Percentiles rank a stretch among this genome's conserved stretches.
Conservation (phyloP, 2,329 filamentous ascomycete species). For the Nakataea oryzae region DNA sequence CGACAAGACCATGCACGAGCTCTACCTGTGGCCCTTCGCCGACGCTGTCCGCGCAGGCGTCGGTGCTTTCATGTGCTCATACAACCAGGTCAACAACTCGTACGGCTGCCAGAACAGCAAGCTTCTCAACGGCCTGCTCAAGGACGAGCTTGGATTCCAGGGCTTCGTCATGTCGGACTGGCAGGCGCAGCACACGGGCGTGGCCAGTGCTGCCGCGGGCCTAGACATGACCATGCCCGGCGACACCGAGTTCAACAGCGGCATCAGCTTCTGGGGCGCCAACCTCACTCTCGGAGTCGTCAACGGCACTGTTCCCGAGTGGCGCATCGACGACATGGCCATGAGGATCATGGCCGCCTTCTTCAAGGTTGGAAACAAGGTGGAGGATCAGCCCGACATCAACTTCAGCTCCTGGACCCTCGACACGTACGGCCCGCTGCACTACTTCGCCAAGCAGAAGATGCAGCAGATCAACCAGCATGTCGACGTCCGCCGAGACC, state of each 20-base stretch:
- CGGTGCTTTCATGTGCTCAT: conserved; percentile 37
- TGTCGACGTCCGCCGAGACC: conserved; percentile 72
- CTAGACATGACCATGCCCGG: conserved; percentile 87
- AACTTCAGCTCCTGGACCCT: conserved; percentile 87
- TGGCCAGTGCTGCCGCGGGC: conserved; percentile 56
- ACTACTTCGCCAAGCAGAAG: conserved; percentile 52
- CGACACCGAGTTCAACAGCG: conserved; percentile 67
- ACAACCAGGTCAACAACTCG: conserved; percentile 56
- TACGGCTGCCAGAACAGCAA: conserved; percentile 58
- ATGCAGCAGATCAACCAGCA: conserved; percentile 66
- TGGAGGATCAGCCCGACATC: conserved; percentile 39
- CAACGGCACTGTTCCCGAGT: conserved; percentile 82
- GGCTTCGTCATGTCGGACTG: conserved; percentile 50
- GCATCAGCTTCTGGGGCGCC: conserved; percentile 67
- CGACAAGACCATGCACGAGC: conserved; percentile 49
- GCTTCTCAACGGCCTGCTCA: conserved; percentile 50
- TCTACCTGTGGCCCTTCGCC: conserved; percentile 56
- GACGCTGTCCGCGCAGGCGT: conserved; percentile 48
- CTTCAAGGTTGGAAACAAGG: conserved; percentile 52
- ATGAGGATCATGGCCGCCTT: conserved; percentile 68
- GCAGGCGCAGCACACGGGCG: conserved; percentile 57
- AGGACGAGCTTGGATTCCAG: conserved; percentile 56
- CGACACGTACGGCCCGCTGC: conserved; percentile 62
- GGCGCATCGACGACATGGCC: conserved; percentile 84
- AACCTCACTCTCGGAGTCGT: conserved; percentile 82